These are phyloP conservation scores for Dendrothele bispora DNA, from an alignment of 768 basidiomycete species.

Conservation along the genomic window DNA sequence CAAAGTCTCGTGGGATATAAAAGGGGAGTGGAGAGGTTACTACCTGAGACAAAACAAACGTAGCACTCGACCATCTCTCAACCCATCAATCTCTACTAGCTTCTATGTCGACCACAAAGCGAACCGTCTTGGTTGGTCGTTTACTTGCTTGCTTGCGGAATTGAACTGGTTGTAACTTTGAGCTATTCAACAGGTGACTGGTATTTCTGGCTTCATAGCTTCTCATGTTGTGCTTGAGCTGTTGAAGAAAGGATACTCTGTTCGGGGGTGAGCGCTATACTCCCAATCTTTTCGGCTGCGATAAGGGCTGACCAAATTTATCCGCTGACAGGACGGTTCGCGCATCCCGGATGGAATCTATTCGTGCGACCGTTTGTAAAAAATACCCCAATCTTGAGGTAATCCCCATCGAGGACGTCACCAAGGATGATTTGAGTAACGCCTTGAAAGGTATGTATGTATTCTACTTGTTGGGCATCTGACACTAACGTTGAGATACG, in stretches of 20 bases:
- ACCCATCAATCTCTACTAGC: no score
- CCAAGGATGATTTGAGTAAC: conserved; percentile 9
- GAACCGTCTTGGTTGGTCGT: no score
- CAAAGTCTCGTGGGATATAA: no score
- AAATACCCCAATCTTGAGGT: conserved; percentile 4
- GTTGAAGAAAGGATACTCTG: conserved; percentile 13
- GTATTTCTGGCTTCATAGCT: conserved; percentile 16
- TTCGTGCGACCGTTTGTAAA: conserved; percentile 6
- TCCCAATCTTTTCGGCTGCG: background rate
- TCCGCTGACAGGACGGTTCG: conserved; percentile 7
- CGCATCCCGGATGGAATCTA: background rate
- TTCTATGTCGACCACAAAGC: no score
- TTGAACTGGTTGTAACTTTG: no score
- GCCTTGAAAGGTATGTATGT: conserved; percentile 11
- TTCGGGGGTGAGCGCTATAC: conserved; percentile 13
- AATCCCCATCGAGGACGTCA: conserved; percentile 12
- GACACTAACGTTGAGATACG: background rate
- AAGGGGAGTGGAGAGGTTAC: no score
- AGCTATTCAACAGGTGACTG: conserved; percentile 42
- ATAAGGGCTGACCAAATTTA: background rate
- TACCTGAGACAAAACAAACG: no score
- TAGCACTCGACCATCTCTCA: no score
- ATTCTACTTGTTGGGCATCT: background rate
- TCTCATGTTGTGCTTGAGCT: conserved; percentile 14
- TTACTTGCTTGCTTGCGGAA: no score